These are phyloP conservation scores for Calamus simplicifolius DNA, from an alignment of 176 grass and related monocot genomes.

Conservation along the genomic window DNA sequence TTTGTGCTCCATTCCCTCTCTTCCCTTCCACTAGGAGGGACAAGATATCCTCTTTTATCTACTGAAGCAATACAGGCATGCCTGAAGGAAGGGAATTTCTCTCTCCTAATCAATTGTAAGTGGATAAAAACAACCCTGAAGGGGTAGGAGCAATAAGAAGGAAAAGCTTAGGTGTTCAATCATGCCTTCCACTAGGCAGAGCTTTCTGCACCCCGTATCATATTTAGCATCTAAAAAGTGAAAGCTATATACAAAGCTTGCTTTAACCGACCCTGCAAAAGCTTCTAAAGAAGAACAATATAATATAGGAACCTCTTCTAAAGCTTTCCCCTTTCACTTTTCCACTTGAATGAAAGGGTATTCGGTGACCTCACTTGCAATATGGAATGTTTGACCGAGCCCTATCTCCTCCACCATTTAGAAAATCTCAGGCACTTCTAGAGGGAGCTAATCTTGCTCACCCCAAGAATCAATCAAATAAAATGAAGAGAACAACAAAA, in stretches of 20 bases:
- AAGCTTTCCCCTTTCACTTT: neutral
- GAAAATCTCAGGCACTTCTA: no score
- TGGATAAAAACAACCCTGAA: no score
- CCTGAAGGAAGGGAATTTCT: neutral
- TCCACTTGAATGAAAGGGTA: neutral
- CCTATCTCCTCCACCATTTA: no score
- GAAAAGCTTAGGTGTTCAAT: slow-evolving; percentile 8
- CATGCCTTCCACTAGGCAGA: slow-evolving; percentile 24
- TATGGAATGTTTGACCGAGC: no score
- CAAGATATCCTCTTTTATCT: no score
- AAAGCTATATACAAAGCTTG: slow-evolving; percentile 1
- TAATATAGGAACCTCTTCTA: neutral
- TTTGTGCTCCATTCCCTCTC: no score
- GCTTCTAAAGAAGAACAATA: neutral
- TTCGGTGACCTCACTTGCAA: no score
- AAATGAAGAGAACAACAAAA: no score
- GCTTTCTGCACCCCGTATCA: slow-evolving; percentile 3
- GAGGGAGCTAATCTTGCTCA: no score
- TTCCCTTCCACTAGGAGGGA: no score
- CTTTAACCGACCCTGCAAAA: neutral
- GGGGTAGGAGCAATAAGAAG: neutral
- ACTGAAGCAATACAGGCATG: neutral
- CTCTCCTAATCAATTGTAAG: neutral
- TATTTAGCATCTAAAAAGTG: neutral
- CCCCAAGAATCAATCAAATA: no score